phyloP scores from a whole-genome alignment of 2,329 filamentous ascomycete species.

The Phialemonium atrogriseum region DNA sequence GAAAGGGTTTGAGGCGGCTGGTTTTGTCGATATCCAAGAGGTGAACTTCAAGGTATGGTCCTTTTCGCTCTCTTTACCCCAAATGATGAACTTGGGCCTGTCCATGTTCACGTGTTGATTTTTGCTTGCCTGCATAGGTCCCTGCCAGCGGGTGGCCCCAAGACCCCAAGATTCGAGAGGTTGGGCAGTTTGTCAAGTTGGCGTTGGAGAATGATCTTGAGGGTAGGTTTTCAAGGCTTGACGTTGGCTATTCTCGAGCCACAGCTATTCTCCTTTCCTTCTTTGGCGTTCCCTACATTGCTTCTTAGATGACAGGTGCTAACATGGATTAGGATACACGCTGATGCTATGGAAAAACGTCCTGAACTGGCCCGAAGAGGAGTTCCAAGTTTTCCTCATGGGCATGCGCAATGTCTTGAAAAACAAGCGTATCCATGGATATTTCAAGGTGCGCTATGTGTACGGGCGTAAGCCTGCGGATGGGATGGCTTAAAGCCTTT shows the following conservation, averaged over 20 bases:
- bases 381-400: conserved; percentile 7
- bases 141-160: conserved; percentile 6
- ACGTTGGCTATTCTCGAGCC: not conserved
- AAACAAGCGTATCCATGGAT: no score
- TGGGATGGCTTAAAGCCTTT: no score
- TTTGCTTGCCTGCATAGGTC: no score
- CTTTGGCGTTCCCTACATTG: no score
- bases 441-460: no score
- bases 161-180: conserved; percentile 6
- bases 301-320: not conserved
- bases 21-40: conserved; percentile 9
- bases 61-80: no score
- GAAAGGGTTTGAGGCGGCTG: conserved; percentile 7
- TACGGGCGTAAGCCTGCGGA: no score
- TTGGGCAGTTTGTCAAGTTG: conserved; percentile 6
- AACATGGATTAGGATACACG: conserved; percentile 5
- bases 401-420: no score
- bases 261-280: no score
- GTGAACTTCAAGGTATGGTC: conserved; percentile 5
- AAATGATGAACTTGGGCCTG: no score
- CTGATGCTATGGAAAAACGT: conserved; percentile 7
- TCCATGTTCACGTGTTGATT: no score
- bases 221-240: conserved; percentile 3
- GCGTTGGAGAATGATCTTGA: conserved; percentile 6
- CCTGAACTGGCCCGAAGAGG: conserved; percentile 7